Evolutionary conservation across 2,329 filamentous ascomycete genomes (phyloP), one percentile per base, ranked within the genome.

Genomic region (Claviceps fusiformis): DNA sequence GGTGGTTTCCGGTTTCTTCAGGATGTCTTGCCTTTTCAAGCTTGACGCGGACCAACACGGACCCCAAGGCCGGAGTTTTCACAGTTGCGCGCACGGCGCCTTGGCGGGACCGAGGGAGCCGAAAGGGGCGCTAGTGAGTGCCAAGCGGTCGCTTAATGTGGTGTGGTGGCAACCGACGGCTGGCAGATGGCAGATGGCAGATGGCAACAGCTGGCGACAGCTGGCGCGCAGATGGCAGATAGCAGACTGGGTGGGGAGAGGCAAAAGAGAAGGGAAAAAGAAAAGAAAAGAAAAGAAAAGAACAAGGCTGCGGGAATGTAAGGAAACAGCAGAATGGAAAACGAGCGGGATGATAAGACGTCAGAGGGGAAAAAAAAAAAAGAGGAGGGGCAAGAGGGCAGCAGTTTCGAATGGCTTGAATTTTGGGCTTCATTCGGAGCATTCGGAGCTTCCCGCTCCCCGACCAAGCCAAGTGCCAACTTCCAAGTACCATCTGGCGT

Each of bases 61-160:
- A 24, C n/a, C 43, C n/a, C 8, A 17, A 45, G 24, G 43, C 19
- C 19, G 43, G 44, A 46, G 44, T 29, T 35, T 49, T 29, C 45
- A 47, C 44, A 49, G 51, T 31, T 29, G 47, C 47, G 49, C 49
- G 49, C 46, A n/a, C n/a, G 50, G 44, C 44, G 44, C 44, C 24
- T 46, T n/a, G 44, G 44, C 51, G 55, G 45, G 47, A 54, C 48
- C 47, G 51, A 56, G 31, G 39, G 33, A 44, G 51, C 55, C 55
- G 51, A 56, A 46, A 51, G 51, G 48, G 50, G 37, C 43, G 39
- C 37, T 41, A 17, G 29, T 46, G 19, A 27, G 19, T 29, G 37
- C 37, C 37, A 39, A 39, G 37, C 6, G 37, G 37, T 39, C 37
- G 17, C 37, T 39, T 5, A 8, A 11, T 9, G 50, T 10, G 27